Conservation (phyloP, 1,284 basidiomycete genomes). For the Inonotus obliquus region DNA sequence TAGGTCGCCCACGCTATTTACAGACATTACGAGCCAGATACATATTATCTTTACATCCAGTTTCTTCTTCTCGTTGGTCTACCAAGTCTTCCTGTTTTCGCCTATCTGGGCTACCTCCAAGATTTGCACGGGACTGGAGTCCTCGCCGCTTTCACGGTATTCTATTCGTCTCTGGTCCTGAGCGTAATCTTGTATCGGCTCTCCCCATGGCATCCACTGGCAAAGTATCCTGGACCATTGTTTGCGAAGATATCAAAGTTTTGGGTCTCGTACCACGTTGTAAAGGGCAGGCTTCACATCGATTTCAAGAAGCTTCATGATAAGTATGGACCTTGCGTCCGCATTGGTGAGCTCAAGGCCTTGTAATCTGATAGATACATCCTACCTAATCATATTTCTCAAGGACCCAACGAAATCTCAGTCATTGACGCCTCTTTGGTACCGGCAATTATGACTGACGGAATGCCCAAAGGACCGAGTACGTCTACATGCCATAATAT, state of each 20-base stretch:
- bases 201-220: slow-evolving; percentile 26
- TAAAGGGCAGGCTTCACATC: slow-evolving; percentile 8
- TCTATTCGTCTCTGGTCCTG: slow-evolving; percentile 15
- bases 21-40: slow-evolving; percentile 3
- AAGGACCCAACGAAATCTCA: slow-evolving; percentile 34
- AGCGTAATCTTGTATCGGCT: slow-evolving; percentile 21
- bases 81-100: not conserved
- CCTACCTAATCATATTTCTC: not conserved
- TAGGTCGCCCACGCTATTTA: slow-evolving; percentile 12
- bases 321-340: slow-evolving; percentile 21
- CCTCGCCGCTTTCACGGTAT: slow-evolving; percentile 19
- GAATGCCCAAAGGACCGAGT: slow-evolving; percentile 32
- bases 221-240: slow-evolving; percentile 23
- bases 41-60: not conserved
- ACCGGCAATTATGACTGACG: slow-evolving; percentile 26
- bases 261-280: slow-evolving; percentile 15
- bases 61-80: slow-evolving; percentile 1
- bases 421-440: slow-evolving; percentile 28
- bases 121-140: slow-evolving; percentile 20
- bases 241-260: slow-evolving; percentile 21
- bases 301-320: slow-evolving; percentile 17
- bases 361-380: not conserved
- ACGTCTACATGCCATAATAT: slow-evolving; percentile 30
- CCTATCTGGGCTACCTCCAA: slow-evolving; percentile 11
- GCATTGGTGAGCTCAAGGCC: slow-evolving; percentile 19